Conservation (phyloP, 2,329 filamentous ascomycete genomes). For the Scytalidium lignicola region DNA sequence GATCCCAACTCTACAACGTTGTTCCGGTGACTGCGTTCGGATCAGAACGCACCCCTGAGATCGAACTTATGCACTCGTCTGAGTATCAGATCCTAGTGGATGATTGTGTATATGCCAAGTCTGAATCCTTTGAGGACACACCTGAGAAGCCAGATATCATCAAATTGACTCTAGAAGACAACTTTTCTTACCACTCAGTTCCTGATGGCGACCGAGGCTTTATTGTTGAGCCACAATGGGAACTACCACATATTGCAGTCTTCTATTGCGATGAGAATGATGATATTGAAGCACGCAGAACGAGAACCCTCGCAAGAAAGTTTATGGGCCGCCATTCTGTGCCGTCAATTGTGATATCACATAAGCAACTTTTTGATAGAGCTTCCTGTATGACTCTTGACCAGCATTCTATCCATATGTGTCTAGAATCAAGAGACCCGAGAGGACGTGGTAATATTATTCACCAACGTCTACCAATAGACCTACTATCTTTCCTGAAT, state of each 20-base stretch:
- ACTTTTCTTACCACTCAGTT: conserved; percentile 30
- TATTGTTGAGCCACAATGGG: conserved; percentile 38
- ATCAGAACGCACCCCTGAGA: conserved; percentile 38
- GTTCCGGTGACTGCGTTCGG: conserved; percentile 46
- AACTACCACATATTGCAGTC: conserved; percentile 43
- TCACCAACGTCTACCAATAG: conserved; percentile 41
- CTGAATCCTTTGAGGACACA: conserved; percentile 24
- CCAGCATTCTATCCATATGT: conserved; percentile 41
- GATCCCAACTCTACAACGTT: conserved; percentile 45
- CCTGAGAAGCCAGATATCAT: conserved; percentile 34
- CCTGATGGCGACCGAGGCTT: conserved; percentile 29
- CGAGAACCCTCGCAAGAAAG: conserved; percentile 37
- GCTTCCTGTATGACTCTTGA: conserved; percentile 31
- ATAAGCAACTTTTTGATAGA: conserved; percentile 35
- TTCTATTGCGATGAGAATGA: conserved; percentile 43
- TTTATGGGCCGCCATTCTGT: conserved; percentile 43
- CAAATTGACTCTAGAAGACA: conserved; percentile 31
- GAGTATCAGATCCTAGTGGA: conserved; percentile 47
- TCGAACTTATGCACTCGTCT: conserved; percentile 47
- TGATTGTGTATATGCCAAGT: conserved; percentile 38
- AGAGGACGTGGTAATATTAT: conserved; percentile 29
- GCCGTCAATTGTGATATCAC: conserved; percentile 44
- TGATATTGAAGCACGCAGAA: conserved; percentile 31
- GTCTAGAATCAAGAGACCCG: conserved; percentile 37
- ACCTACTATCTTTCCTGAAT: conserved; percentile 43